Evolutionary conservation across 225 moss, liverwort and hornwort genomes (phyloP), one percentile per base, ranked within the genome.

Genomic region (Polytrichum commune): DNA sequence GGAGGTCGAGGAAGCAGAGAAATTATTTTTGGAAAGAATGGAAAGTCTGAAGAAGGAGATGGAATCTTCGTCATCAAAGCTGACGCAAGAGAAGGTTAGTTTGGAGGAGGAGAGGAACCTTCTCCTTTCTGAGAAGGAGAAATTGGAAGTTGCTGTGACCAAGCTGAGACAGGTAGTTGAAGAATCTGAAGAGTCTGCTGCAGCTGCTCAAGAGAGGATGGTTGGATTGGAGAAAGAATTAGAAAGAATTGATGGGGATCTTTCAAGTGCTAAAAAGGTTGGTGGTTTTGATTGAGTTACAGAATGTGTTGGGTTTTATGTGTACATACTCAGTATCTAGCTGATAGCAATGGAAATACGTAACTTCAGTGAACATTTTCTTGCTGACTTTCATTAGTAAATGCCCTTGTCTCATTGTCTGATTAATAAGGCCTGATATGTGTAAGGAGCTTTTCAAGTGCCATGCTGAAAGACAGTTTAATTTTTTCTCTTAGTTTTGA

Each of bases 1-100:
- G 32, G 74, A 80, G 56, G 68, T 84, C 19, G 81, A 81, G 72
- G 73, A 81, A 72, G 75, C 75, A 29, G 75, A 72, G 69, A 73
- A 75, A 28, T 56, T 75, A 23, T 65, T 53, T 20, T 28, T 70
- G 55, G 70, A 75, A 54, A 73, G 75, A 69, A 68, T 81, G 62
- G 10, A 62, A 32, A 27, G 64, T 53, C 68, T 83, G 30, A 81
- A 78, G 66, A 72, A 70, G 4, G 75, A 78, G 54, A 62, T 73
- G 53, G 75, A 81, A 53, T 72, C 62, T 24, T 28, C 78, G 20
- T 58, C 58, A 7, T 58, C 58, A 20, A 76, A 74, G 30, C 69
- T 84, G 6, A 60, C 62, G 26, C 56, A 67, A 18, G 72, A 74
- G 3, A 84, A 81, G 69, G 53, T 23, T 72, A 62, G 77, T 30